These are phyloP conservation scores for Boletus rufocinnamomeus DNA, from an alignment of 768 basidiomycete genomes.

Conservation along the genomic window DNA sequence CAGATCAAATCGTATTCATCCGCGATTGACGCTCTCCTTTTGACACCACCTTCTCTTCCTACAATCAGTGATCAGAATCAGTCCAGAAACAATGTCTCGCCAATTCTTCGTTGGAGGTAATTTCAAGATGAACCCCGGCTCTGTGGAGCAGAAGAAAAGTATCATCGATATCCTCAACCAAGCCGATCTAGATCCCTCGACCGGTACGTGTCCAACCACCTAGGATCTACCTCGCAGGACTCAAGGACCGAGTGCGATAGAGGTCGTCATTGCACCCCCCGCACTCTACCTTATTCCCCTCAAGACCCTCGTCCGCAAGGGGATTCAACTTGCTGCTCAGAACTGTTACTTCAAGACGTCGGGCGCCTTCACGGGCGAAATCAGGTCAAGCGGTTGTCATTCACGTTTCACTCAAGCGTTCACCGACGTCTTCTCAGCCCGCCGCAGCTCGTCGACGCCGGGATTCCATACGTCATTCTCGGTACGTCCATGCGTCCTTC, in stretches of 20 bases:
- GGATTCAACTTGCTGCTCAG: constrained; percentile 84
- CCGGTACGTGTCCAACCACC: constrained; percentile 51
- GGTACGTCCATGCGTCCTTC: constrained; percentile 45
- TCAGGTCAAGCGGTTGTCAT: constrained; percentile 57
- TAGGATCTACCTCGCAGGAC: neutral
- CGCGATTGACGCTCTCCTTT: neutral
- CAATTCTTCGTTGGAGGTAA: constrained; percentile 96
- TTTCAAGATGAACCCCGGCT: constrained; percentile 95
- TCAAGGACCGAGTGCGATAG: too few species aligned
- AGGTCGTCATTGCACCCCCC: constrained; percentile 93
- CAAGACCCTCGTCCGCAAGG: constrained; percentile 58
- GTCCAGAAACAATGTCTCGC: constrained; percentile 59
- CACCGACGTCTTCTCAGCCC: constrained; percentile 50
- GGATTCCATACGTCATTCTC: constrained; percentile 88
- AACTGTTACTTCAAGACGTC: constrained; percentile 83
- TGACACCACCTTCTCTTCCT: neutral
- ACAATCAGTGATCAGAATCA: too few species aligned
- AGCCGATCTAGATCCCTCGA: constrained; percentile 72
- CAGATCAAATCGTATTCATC: constrained; percentile 7
- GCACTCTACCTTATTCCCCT: constrained; percentile 83
- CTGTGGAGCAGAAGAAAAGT: constrained; percentile 58
- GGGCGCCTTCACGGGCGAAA: constrained; percentile 97
- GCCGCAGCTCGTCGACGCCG: constrained; percentile 81
- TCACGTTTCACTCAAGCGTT: neutral
- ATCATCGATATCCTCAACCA: constrained; percentile 75